Conservation (phyloP, 768 basidiomycete species). For the Cyclocybe aegerita region DNA sequence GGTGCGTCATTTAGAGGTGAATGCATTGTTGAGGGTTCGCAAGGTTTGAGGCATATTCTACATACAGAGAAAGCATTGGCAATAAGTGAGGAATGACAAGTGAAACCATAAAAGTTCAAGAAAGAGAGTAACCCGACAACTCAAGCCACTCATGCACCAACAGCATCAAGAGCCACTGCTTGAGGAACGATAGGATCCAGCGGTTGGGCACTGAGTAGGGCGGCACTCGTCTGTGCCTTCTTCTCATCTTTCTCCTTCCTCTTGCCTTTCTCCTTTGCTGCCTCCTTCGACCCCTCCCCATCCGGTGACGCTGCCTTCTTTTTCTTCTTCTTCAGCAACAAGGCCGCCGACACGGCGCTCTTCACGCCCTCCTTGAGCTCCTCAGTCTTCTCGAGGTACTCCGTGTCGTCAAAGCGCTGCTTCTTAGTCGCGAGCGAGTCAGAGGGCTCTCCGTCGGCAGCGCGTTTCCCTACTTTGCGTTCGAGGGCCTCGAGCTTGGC, state of each 20-base stretch:
- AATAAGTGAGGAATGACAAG: no score
- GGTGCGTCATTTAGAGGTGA: no score
- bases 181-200: slow-evolving; percentile 6
- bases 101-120: no score
- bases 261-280: slow-evolving; percentile 12
- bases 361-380: slow-evolving; percentile 92
- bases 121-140: not conserved
- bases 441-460: slow-evolving; percentile 29
- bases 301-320: slow-evolving; percentile 28
- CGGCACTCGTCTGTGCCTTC: slow-evolving; percentile 9
- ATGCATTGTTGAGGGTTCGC: no score
- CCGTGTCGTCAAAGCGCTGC: slow-evolving; percentile 87
- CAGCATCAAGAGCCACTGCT: slow-evolving; percentile 23
- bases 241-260: slow-evolving; percentile 10
- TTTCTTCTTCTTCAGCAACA: slow-evolving; percentile 23
- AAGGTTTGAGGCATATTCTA: no score
- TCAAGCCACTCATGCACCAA: slow-evolving; percentile 30
- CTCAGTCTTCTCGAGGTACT: slow-evolving; percentile 87
- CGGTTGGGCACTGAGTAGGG: slow-evolving; percentile 7
- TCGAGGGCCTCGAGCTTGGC: slow-evolving; percentile 86
- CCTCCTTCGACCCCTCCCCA: slow-evolving; percentile 11
- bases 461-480: slow-evolving; percentile 68
- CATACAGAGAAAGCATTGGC: no score
- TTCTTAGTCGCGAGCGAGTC: slow-evolving; percentile 70
- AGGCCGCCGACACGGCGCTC: slow-evolving; percentile 77